Evolutionary conservation across 2,329 filamentous ascomycete genomes (phyloP).

Genomic region (Diaporthe amygdali): DNA sequence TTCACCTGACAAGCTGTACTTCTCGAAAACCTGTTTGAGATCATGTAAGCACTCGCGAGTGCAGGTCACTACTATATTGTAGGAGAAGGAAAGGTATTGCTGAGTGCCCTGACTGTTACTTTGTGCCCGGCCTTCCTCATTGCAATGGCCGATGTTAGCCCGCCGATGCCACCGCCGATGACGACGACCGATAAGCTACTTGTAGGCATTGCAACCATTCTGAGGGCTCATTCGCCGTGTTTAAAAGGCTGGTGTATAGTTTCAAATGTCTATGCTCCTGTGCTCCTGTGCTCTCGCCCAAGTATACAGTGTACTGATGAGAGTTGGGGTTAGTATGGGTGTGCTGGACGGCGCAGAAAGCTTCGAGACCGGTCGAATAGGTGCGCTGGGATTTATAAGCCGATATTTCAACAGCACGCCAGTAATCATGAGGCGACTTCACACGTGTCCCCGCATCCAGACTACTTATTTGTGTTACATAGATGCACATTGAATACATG

Average conservation of each 20-base stretch:
- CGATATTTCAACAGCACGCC: background rate
- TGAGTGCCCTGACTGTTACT: background rate
- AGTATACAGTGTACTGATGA: background rate
- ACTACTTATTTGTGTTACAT: background rate
- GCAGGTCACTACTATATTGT: background rate
- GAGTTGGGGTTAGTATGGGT: background rate
- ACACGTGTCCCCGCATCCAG: background rate
- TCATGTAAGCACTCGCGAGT: background rate
- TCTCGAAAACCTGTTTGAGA: background rate
- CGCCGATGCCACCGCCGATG: slow-evolving; percentile 3
- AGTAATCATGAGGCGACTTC: background rate
- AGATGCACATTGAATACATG: background rate
- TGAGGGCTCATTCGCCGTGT: background rate
- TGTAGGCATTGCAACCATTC: background rate
- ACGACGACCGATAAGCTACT: background rate
- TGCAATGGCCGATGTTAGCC: background rate
- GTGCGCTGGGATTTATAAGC: background rate
- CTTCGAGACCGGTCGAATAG: background rate
- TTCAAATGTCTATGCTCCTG: background rate
- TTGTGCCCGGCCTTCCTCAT: background rate
- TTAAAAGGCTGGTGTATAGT: background rate
- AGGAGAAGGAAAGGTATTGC: background rate
- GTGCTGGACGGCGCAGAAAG: background rate
- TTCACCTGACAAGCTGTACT: background rate
- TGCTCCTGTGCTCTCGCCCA: background rate